Conservation (phyloP, 345 rosid species). For the Brassica carinata region DNA sequence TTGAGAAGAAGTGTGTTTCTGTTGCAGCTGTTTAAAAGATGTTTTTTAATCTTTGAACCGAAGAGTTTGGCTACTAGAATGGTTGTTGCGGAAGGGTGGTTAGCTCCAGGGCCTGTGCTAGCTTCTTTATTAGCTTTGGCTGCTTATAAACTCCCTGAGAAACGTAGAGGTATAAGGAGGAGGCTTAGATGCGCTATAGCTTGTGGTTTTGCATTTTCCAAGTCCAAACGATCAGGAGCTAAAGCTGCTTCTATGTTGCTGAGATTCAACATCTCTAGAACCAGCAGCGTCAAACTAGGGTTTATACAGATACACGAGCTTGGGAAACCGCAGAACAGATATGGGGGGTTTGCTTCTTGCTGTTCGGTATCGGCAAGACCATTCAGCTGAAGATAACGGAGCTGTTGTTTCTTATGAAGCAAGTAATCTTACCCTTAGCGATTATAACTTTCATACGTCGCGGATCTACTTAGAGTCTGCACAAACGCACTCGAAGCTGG, state of each 20-base stretch:
- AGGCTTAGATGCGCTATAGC: conserved; percentile 59
- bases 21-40: conserved; percentile 84
- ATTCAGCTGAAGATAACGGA: conserved; percentile 75
- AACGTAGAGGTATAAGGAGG: conserved; percentile 63
- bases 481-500: conserved; percentile 83
- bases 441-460: conserved; percentile 66
- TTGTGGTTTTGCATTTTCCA: conserved; percentile 67
- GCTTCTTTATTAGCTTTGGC: conserved; percentile 68
- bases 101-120: conserved; percentile 83
- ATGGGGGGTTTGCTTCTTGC: conserved; percentile 83
- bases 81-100: conserved; percentile 90
- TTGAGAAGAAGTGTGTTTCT: conserved; percentile 62
- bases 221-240: conserved; percentile 64
- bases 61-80: conserved; percentile 90
- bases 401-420: conserved; percentile 56
- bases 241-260: conserved; percentile 82
- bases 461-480: conserved; percentile 79
- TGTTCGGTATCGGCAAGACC: conserved; percentile 68
- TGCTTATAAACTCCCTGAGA: conserved; percentile 77
- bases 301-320: conserved; percentile 64
- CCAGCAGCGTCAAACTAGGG: conserved; percentile 64
- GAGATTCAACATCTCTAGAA: conserved; percentile 77
- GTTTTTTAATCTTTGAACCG: conserved; percentile 90
- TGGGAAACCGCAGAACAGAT: conserved; percentile 63
- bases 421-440: conserved; percentile 74